A percentile compares a stretch with the other conserved stretches of the same genome.
phyloP scores from a whole-genome alignment of 208 protist genomes.

The Balamuthia mandrillaris region DNA sequence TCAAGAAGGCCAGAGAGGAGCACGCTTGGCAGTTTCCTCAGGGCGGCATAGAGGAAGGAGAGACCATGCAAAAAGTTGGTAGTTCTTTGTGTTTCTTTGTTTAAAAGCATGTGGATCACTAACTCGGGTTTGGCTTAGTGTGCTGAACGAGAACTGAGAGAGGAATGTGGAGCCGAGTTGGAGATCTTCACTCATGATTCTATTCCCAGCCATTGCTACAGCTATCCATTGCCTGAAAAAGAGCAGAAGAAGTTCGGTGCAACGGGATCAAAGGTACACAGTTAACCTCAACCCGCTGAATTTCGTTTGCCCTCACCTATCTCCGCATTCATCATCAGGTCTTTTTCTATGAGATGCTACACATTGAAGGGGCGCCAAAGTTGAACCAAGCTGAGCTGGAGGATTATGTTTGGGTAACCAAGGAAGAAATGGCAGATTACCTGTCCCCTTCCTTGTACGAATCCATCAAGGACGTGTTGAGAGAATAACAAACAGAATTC shows the following conservation, averaged over 20 bases:
- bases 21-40: conserved; percentile 50
- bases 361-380: background rate
- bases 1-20: background rate
- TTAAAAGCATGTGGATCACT: background rate
- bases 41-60: background rate
- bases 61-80: conserved; percentile 28
- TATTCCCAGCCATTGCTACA: too few species aligned
- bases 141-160: conserved; percentile 13
- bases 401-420: conserved; percentile 27
- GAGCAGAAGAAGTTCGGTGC: background rate
- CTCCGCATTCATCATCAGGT: background rate
- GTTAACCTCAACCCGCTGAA: background rate
- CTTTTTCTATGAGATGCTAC: conserved; percentile 23
- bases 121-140: background rate
- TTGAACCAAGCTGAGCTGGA: conserved; percentile 11
- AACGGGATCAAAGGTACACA: background rate
- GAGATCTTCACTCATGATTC: too few species aligned
- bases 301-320: background rate
- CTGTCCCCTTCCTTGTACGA: background rate
- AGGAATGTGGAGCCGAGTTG: background rate
- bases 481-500: too few species aligned
- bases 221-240: too few species aligned
- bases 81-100: background rate
- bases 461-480: background rate
- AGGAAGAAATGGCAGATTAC: conserved; percentile 20